Evolutionary conservation across 2,329 filamentous ascomycete species (phyloP).

Genomic region (Basipetospora chlamydospora): DNA sequence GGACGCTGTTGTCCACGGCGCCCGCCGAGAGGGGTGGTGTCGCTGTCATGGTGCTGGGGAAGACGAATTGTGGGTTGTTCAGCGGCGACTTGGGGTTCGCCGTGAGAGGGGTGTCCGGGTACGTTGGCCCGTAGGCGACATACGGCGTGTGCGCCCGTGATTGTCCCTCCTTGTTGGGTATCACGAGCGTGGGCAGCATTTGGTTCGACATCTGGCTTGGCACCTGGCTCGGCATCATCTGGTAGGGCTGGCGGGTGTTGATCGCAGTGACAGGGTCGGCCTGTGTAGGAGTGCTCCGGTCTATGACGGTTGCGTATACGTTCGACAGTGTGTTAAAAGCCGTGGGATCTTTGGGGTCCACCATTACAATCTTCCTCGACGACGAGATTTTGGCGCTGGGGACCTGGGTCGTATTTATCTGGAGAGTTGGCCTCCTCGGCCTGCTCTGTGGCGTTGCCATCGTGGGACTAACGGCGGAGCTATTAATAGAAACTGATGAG

Average conservation of each 20-base stretch:
- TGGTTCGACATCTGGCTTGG: background rate
- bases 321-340: constrained; percentile 54
- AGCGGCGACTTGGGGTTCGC: constrained; percentile 34
- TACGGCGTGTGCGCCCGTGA: constrained; percentile 3
- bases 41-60: constrained; percentile 43
- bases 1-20: constrained; percentile 21
- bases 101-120: constrained; percentile 39
- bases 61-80: constrained; percentile 27
- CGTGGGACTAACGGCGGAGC: constrained; percentile 1
- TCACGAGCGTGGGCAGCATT: background rate
- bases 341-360: constrained; percentile 45
- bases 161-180: constrained; percentile 6
- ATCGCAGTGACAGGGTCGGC: constrained; percentile 34
- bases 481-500: too few relatives aligned
- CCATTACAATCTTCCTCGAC: constrained; percentile 28
- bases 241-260: constrained; percentile 22
- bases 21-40: constrained; percentile 44
- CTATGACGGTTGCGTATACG: constrained; percentile 48
- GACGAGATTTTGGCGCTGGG: constrained; percentile 17
- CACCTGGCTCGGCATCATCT: too few relatives aligned
- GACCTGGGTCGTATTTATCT: constrained; percentile 31
- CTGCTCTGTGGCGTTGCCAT: constrained; percentile 26
- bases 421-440: constrained; percentile 42
- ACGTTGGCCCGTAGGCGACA: constrained; percentile 29
- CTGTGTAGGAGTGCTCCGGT: constrained; percentile 36